Conservation (phyloP, 345 rosid genomes). For the Corchorus capsularis region DNA sequence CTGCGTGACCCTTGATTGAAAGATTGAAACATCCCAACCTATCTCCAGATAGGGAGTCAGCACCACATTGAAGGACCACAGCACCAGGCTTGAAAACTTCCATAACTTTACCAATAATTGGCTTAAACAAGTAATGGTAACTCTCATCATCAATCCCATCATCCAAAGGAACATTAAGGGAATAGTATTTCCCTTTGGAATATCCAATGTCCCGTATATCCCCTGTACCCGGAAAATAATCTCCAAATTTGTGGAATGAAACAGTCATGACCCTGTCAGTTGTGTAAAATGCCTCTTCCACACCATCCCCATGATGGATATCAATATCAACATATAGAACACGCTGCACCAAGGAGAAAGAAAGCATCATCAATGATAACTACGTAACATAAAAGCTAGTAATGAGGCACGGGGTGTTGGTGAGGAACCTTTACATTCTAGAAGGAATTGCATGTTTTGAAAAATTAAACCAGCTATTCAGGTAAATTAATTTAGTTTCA, state of each 20-base stretch:
- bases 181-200: conserved; percentile 61
- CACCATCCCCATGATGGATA: conserved; percentile 73
- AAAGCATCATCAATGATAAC: conserved; percentile 7
- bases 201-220: conserved; percentile 57
- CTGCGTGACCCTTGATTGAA: conserved; percentile 79
- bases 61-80: conserved; percentile 69
- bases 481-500: background rate
- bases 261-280: conserved; percentile 75
- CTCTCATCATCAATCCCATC: conserved; percentile 80
- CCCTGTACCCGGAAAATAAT: conserved; percentile 70
- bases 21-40: conserved; percentile 74
- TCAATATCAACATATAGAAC: conserved; percentile 73
- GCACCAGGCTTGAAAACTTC: conserved; percentile 66
- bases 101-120: conserved; percentile 67
- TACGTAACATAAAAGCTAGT: background rate
- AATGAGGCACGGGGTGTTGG: background rate
- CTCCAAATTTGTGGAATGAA: conserved; percentile 73
- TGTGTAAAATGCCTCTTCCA: conserved; percentile 77
- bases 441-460: background rate
- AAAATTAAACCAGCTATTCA: background rate
- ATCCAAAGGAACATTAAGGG: conserved; percentile 67
- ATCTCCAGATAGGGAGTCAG: conserved; percentile 72
- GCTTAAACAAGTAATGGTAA: conserved; percentile 67
- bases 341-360: conserved; percentile 40
- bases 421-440: background rate